Evolutionary conservation across 2,329 filamentous ascomycete genomes (phyloP), one percentile per base, ranked within the genome.

Genomic region (Trichoderma lentiforme): DNA sequence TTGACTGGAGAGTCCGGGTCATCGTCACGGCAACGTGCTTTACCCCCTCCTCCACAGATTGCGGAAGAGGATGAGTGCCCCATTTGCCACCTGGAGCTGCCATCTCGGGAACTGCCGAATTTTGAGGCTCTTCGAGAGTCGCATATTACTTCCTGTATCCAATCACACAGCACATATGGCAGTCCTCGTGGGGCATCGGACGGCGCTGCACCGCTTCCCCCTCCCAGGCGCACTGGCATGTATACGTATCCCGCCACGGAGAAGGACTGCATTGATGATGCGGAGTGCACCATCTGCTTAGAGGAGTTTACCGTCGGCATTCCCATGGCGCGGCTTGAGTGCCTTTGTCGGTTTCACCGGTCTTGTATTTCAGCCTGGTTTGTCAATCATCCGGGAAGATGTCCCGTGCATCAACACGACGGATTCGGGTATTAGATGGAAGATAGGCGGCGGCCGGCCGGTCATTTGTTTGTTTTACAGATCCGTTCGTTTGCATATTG

Each of bases 31-130:
- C 83, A 80, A 51, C 83, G 81, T 28, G 82, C 80, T 32, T 77
- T 81, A 47, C 83, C 82, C 1, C 83, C 82, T 4, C 84, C 84
- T 12, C 85, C 83, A 1, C 88, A 86, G 71, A 85, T 88, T 76
- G 84, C 86, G 6, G 93, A 95, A 78, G 92, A 94, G 77, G 92
- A 95, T 78, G 91, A 93, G 76, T 95, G 93, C 73, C 92, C 92
- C 0, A 87, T 95, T 58, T 95, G 93, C 76, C 92, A 93, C 77
- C 82, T 84, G 47, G 91, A 94, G 80, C 84, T 94, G 4, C 92
- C 92, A 0, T 86, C 88, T 2, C 83, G 84, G 21, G 80, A 79
- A 5, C 82, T 90, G 2, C 79, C 85, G 2, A 85, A 90, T 73
- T 88, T 82, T 71, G 88, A 91, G 76, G 74, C 79, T 3, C 81